These are phyloP conservation scores for Amaranthus cruentus DNA, from an alignment of 148 eudicot species.

Conservation along the genomic window DNA sequence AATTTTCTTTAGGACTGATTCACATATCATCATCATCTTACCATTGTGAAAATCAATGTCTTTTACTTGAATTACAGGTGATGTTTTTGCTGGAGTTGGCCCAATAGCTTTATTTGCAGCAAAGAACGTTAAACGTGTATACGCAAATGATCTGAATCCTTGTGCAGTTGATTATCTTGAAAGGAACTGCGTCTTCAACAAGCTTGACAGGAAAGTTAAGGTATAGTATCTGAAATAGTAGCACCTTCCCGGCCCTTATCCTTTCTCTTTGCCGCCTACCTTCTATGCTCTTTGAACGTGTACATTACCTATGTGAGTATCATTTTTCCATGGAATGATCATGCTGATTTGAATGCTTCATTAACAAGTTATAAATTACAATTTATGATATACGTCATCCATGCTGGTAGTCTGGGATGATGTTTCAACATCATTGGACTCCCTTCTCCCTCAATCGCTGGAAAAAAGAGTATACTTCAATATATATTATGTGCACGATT, in stretches of 20 bases:
- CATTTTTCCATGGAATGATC: background rate
- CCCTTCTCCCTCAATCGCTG: no score
- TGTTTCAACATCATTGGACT: no score
- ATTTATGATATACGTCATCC: no score
- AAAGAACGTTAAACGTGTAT: conserved; percentile 78
- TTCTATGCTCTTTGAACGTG: background rate
- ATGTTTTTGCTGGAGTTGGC: conserved; percentile 97
- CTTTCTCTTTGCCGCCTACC: background rate
- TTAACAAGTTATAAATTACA: no score
- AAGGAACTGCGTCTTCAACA: conserved; percentile 72
- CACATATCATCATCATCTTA: background rate
- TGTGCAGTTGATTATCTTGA: conserved; percentile 77
- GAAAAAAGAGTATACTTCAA: no score
- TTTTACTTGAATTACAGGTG: conserved; percentile 48
- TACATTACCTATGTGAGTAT: background rate
- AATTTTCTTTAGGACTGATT: background rate
- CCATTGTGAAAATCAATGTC: background rate
- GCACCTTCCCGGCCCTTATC: background rate
- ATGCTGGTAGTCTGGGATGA: no score
- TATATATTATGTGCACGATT: no score
- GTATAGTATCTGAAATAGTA: conserved; percentile 24
- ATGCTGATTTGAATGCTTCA: no score
- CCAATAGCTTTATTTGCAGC: conserved; percentile 96
- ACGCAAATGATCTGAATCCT: conserved; percentile 93
- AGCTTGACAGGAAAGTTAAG: conserved; percentile 86